Evolutionary conservation across 371 early-diverging fungal genomes (phyloP), one percentile per base, ranked within the genome.

Genomic region (Mortierella sp.): DNA sequence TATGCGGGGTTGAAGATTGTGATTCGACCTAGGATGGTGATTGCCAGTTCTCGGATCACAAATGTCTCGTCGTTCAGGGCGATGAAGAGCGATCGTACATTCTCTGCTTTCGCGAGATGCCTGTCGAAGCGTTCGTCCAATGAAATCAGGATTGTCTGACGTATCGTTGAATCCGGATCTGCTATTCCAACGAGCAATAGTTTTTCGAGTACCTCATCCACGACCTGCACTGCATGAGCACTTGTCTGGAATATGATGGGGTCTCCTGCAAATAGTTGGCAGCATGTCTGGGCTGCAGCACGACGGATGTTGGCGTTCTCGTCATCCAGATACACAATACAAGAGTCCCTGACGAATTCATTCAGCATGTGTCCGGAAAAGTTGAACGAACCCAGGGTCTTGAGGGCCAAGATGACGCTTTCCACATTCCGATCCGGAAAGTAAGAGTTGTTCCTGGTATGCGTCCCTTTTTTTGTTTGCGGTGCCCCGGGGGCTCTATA

Each of bases 11-110:
- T 97, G 62, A 87, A 89, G 0, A 85, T 71, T 1, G 94, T 86
- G 40, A 98, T 78, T 14, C 98, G 83, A 7, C 97, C 97, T 49
- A 98, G 92, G 50, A 96, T 92, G 3, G 84, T 76, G 19, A 97
- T 90, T 3, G 94, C 92, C 2, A 91, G 81, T 68, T 95, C 91
- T 13, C 96, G 90, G 55, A 95, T 92, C 21, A 86, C 86, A 81
- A 95, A 97, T 2, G 87, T 85, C 73, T 97, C 97, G 63, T 98
- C 98, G 57, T 96, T 96, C 22, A 96, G 67, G 0, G 97, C 95
- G 44, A 97, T 87, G 71, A 96, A 93, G 9, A 97, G 70, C 7
- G 94, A 88, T 10, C 93, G 90, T 4, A 96, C 88, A 69, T 95
- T 91, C 63, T 96, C 95, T 0, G 95, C 91, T 68, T 94, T 94